Percentiles rank a stretch among this genome's conserved stretches.
Evolutionary conservation across 2,329 filamentous ascomycete species (phyloP).

Genomic region (Stagonosporopsis chrysanthemi): DNA sequence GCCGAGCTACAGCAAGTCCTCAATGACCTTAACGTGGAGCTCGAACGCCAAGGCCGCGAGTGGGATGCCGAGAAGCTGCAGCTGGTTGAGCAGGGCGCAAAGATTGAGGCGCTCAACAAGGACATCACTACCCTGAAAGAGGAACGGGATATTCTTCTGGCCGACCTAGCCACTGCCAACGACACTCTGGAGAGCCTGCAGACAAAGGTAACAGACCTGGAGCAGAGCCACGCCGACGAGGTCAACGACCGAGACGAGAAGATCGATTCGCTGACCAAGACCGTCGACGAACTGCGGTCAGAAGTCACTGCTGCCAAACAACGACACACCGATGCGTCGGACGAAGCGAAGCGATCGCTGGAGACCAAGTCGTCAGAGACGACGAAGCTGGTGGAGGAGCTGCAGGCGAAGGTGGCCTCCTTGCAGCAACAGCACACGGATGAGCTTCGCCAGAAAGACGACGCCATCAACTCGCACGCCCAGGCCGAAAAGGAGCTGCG

Average conservation of each 20-base stretch:
- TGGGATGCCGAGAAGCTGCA: conserved; percentile 49
- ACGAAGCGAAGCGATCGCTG: conserved; percentile 34
- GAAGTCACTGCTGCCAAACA: conserved; percentile 33
- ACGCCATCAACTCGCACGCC: conserved; percentile 36
- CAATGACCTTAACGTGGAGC: conserved; percentile 45
- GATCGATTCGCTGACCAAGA: conserved; percentile 37
- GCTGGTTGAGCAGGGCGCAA: conserved; percentile 40
- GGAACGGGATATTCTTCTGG: conserved; percentile 35
- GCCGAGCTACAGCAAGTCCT: conserved; percentile 47
- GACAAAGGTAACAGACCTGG: conserved; percentile 34
- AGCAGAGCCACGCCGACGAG: conserved; percentile 40
- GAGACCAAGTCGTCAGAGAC: conserved; percentile 42
- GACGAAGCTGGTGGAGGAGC: conserved; percentile 40
- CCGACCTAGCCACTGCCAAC: conserved; percentile 34
- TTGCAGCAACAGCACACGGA: conserved; percentile 45
- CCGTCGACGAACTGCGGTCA: conserved; percentile 35
- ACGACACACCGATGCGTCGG: conserved; percentile 33
- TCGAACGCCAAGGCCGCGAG: conserved; percentile 44
- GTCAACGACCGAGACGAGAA: conserved; percentile 38
- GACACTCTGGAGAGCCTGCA: conserved; percentile 38
- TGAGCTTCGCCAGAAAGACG: conserved; percentile 41
- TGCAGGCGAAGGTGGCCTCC: conserved; percentile 41
- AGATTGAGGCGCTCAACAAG: conserved; percentile 37
- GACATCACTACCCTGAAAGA: conserved; percentile 34
- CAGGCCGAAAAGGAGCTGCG: conserved; percentile 37